Base-by-base conservation (phyloP, 2,329 filamentous ascomycete genomes). In the Penicillium sclerotiorum region DNA sequence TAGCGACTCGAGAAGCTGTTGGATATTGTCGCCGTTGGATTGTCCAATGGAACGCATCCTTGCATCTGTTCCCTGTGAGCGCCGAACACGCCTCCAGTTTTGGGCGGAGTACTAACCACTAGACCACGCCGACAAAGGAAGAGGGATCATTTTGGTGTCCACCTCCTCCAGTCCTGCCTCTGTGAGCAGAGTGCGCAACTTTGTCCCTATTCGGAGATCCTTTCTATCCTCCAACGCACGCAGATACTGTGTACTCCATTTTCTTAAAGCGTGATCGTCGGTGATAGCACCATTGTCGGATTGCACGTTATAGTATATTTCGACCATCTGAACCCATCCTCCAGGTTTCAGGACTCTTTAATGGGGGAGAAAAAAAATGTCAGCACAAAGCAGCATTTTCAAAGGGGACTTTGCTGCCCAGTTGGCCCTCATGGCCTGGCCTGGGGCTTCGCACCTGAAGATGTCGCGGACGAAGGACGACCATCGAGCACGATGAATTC, bases 311-410 rank as follows among this genome's bases (percentile, higher is more conserved):
- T 86, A 87, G 64, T 95, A 90, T 61, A 92, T 82, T 65, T 96
- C 92, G n/a, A 89, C 82, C 80, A 95, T 86, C 65, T 96, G 90
- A 51, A 88, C 81, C 90, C 90, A 96, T 1, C 92, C 91, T 2
- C 86, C 87, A 5, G 85, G 86, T 43, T 83, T 86, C 55, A 92
- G 74, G 2, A 70, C 67, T 55, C 68, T 71, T 60, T 23, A 32
- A 36, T 3, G 47, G 45, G 40, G 22, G 40, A 27, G 4, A 46
- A 18, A 12, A n/a, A 33, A 39, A 17, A 8, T 41, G 52, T 57
- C 35, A 61, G 59, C 35, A 37, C 18, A 32, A 22, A 21, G 11
- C 13, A 8, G 13, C 13, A 41, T 32, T 32, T 23, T 8, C 25
- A n/a, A 30, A 27, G 32, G 15, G 13, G 37, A 13, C 12, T 3